phyloP scores from a whole-genome alignment of 2,329 filamentous ascomycete species.

The Shiraia bambusicola region DNA sequence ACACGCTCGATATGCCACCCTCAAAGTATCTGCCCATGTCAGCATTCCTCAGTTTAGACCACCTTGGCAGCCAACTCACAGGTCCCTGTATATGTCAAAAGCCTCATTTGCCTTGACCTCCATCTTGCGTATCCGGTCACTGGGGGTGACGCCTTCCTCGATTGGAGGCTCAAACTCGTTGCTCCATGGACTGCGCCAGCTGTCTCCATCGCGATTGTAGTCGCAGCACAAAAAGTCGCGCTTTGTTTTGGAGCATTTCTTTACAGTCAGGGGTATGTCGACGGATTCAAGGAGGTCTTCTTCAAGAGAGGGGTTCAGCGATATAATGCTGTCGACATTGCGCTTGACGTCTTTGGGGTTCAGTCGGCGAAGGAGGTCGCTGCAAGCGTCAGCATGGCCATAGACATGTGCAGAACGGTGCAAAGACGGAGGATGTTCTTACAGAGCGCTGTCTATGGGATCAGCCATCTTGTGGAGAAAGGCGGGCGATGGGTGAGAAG shows the following conservation, averaged over 20 bases:
- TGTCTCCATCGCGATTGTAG: slow-evolving; percentile 99
- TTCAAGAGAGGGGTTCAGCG: slow-evolving; percentile 84
- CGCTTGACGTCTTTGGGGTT: slow-evolving; percentile 88
- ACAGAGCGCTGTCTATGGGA: slow-evolving; percentile 70
- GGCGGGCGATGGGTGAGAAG: slow-evolving; percentile 1
- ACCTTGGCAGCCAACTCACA: slow-evolving; percentile 52
- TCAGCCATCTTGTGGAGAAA: slow-evolving; percentile 34
- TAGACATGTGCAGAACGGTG: not conserved
- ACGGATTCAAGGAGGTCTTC: slow-evolving; percentile 98
- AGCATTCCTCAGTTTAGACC: slow-evolving; percentile 13
- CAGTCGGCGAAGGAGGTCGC: slow-evolving; percentile 95
- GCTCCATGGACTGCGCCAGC: slow-evolving; percentile 97
- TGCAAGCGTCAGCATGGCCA: slow-evolving; percentile 45
- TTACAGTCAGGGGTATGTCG: slow-evolving; percentile 87
- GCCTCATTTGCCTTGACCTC: slow-evolving; percentile 93
- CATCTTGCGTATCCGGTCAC: slow-evolving; percentile 88
- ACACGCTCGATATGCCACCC: slow-evolving; percentile 92
- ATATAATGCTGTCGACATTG: slow-evolving; percentile 87
- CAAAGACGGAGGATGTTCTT: too few species aligned
- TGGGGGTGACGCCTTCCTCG: slow-evolving; percentile 80
- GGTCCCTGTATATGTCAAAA: slow-evolving; percentile 92
- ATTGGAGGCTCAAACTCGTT: slow-evolving; percentile 96
- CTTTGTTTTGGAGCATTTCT: slow-evolving; percentile 82
- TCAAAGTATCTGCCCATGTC: slow-evolving; percentile 71
- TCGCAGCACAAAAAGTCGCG: slow-evolving; percentile 98